Evolutionary conservation across 371 early-diverging fungal genomes (phyloP).

Genomic region (Sporodiniella umbellata): DNA sequence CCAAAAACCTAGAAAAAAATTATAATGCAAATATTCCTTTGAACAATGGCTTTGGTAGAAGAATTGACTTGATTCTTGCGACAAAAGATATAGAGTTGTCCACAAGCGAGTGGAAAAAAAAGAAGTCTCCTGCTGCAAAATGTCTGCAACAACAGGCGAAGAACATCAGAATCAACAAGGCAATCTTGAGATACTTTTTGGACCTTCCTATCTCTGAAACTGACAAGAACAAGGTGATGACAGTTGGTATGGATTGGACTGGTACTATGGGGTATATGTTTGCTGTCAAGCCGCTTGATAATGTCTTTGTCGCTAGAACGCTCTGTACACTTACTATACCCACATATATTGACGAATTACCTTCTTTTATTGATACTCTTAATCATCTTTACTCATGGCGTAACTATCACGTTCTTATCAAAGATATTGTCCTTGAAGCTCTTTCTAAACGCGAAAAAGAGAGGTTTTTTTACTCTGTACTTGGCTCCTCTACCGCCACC

Average conservation of each 20-base stretch:
- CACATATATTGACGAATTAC: not conserved
- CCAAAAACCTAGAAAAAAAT: slow-evolving; percentile 6
- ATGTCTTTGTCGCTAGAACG: not conserved
- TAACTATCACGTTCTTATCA: slow-evolving; percentile 11
- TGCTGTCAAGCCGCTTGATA: slow-evolving; percentile 6
- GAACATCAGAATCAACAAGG: slow-evolving; percentile 15
- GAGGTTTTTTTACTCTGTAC: slow-evolving; percentile 7
- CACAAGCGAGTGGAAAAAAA: slow-evolving; percentile 16
- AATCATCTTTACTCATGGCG: slow-evolving; percentile 15
- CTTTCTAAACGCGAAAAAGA: slow-evolving; percentile 12
- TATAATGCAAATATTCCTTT: slow-evolving; percentile 6
- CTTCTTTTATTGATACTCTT: slow-evolving; percentile 13
- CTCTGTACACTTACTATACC: slow-evolving; percentile 1
- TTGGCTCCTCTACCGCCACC: slow-evolving; percentile 8
- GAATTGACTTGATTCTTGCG: slow-evolving; percentile 17
- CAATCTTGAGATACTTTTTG: slow-evolving; percentile 8
- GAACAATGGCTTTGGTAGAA: slow-evolving; percentile 13
- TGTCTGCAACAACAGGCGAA: slow-evolving; percentile 17
- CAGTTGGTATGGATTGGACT: slow-evolving; percentile 16
- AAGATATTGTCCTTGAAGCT: slow-evolving; percentile 10
- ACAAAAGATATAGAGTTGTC: slow-evolving; percentile 11
- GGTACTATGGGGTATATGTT: slow-evolving; percentile 15
- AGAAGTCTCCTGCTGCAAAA: slow-evolving; percentile 7
- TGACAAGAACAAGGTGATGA: slow-evolving; percentile 1
- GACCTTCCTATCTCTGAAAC: slow-evolving; percentile 9